These are phyloP conservation scores for Pythium periplocum DNA, from an alignment of 352 stramenopile species.

Conservation along the genomic window DNA sequence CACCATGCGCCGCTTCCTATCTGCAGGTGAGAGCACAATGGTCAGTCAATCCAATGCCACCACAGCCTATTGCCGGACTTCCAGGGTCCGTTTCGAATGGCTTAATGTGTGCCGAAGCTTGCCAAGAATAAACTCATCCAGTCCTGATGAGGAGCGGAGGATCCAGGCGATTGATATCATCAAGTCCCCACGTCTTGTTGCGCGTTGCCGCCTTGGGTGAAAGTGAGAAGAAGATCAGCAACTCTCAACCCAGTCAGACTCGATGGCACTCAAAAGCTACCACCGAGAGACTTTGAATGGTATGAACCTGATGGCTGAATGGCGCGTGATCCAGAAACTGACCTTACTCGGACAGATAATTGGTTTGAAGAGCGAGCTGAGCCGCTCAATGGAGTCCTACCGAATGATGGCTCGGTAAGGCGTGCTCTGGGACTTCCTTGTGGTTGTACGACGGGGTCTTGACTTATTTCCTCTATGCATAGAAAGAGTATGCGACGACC, in stretches of 20 bases:
- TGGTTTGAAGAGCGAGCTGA: conserved; percentile 74
- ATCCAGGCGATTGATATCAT: no score
- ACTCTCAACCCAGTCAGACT: background rate
- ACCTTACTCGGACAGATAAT: conserved; percentile 43
- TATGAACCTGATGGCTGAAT: conserved; percentile 7
- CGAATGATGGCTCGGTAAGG: conserved; percentile 48
- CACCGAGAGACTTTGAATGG: conserved; percentile 75
- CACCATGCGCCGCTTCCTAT: background rate
- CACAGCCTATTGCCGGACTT: no score
- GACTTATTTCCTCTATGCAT: background rate
- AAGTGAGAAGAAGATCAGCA: no score
- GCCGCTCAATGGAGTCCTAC: conserved; percentile 63
- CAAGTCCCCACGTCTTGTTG: no score
- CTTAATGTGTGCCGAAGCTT: no score
- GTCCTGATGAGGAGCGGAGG: no score
- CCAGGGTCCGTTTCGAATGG: no score
- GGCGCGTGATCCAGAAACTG: background rate
- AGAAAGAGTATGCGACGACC: conserved; percentile 72
- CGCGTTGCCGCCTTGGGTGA: no score
- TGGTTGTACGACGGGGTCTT: background rate
- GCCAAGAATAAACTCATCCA: no score
- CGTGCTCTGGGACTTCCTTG: background rate
- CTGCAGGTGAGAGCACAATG: no score
- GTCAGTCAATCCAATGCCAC: no score
- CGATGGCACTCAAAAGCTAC: conserved; percentile 77